Conservation (phyloP, 1,284 basidiomycete species). For the Ganoderma resinaceum region DNA sequence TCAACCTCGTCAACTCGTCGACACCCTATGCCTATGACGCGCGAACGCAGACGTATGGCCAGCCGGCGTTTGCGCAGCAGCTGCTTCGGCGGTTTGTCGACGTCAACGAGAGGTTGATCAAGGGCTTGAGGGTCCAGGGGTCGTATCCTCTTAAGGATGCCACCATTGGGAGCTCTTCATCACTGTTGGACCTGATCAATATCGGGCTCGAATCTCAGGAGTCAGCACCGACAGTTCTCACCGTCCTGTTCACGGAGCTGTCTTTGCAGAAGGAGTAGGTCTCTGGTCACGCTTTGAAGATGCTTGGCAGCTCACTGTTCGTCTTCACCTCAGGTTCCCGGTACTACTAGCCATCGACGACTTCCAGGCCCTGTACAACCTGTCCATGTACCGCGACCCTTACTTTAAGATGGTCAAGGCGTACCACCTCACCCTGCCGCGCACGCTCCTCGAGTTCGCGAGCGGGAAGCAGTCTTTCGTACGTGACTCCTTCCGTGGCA, state of each 20-base stretch:
- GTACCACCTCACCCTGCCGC: constrained; percentile 85
- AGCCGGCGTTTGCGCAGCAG: constrained; percentile 70
- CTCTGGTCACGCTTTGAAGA: not conserved
- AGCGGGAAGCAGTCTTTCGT: constrained; percentile 76
- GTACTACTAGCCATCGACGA: constrained; percentile 90
- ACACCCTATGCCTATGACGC: constrained; percentile 80
- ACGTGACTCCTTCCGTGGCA: constrained; percentile 8
- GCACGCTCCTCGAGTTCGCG: constrained; percentile 80
- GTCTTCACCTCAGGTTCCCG: constrained; percentile 54
- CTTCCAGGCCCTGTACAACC: constrained; percentile 82
- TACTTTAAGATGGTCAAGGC: constrained; percentile 77
- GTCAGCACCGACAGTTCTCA: constrained; percentile 70
- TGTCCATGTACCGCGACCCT: constrained; percentile 77
- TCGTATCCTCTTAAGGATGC: constrained; percentile 56
- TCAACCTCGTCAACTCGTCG: constrained; percentile 82
- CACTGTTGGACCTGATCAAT: constrained; percentile 65
- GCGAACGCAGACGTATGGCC: constrained; percentile 80
- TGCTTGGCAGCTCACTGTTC: constrained; percentile 2
- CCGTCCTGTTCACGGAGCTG: constrained; percentile 70
- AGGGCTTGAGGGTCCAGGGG: constrained; percentile 47
- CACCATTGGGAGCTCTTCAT: constrained; percentile 55
- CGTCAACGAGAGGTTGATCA: constrained; percentile 57
- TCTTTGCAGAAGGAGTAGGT: constrained; percentile 66
- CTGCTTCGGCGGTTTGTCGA: constrained; percentile 64
- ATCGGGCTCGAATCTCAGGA: constrained; percentile 62